Evolutionary conservation across 495 filamentous ascomycete species (phyloP).

Genomic region (Lineolata rhizophorae): DNA sequence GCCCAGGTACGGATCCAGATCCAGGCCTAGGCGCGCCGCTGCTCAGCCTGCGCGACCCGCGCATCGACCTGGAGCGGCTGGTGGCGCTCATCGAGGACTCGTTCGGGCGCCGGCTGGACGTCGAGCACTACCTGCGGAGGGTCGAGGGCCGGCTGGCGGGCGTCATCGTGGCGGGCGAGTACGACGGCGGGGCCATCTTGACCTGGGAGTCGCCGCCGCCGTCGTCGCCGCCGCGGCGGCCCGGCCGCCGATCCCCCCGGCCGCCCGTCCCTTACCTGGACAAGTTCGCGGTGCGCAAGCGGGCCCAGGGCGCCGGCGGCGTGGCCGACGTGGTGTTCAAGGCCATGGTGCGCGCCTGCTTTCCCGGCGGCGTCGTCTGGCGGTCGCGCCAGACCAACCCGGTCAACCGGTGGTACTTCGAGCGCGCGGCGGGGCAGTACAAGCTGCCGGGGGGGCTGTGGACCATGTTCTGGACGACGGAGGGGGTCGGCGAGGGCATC

Average conservation of each 20-base stretch:
- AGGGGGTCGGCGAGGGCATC: constrained; percentile 20
- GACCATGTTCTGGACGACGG: constrained; percentile 91
- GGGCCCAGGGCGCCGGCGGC: constrained; percentile 72
- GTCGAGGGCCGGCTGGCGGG: constrained; percentile 63
- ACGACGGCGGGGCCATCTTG: constrained; percentile 84
- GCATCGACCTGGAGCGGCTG: constrained; percentile 62
- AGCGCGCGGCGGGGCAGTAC: constrained; percentile 60
- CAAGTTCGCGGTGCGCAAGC: constrained; percentile 86
- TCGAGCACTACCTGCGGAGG: constrained; percentile 56
- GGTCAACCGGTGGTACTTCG: constrained; percentile 46
- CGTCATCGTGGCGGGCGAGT: constrained; percentile 84
- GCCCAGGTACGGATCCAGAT: too few relatives aligned
- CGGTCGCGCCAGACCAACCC: constrained; percentile 20
- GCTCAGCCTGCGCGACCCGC: constrained; percentile 33
- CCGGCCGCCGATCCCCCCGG: constrained; percentile 29
- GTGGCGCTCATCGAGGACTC: constrained; percentile 85
- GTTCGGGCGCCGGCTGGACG: constrained; percentile 68
- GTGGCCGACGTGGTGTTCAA: constrained; percentile 93
- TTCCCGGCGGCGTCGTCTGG: constrained; percentile 34
- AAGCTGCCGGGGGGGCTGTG: constrained; percentile 59
- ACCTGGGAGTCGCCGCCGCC: constrained; percentile 77
- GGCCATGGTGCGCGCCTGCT: constrained; percentile 74
- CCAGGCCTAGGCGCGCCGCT: constrained; percentile 34
- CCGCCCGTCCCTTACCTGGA: constrained; percentile 67
- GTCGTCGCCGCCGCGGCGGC: constrained; percentile 30